Conservation (phyloP, 192 early-diverging fungal genomes). For the Podila minutissima region DNA sequence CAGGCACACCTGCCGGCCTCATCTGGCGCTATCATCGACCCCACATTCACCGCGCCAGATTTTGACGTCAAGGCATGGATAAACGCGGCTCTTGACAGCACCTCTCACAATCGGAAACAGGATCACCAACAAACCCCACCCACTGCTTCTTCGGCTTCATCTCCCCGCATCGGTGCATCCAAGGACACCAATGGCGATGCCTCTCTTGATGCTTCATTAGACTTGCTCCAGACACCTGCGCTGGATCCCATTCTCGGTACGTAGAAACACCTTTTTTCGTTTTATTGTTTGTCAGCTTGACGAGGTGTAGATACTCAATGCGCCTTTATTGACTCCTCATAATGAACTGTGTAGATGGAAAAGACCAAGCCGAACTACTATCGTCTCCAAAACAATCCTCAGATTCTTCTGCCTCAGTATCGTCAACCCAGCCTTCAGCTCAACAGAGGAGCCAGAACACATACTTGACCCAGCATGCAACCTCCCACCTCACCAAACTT, state of each 20-base stretch:
- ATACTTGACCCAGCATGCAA: slow-evolving; percentile 54
- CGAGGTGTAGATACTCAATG: neutral
- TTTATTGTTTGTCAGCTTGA: neutral
- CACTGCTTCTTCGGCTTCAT: neutral
- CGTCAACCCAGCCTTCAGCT: neutral
- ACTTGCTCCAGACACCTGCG: slow-evolving; percentile 43
- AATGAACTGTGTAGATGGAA: neutral
- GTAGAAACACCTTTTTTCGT: neutral
- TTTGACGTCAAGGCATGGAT: slow-evolving; percentile 78
- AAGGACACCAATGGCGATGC: slow-evolving; percentile 12
- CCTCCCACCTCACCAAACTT: slow-evolving; percentile 64
- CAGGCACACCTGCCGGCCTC: slow-evolving; percentile 15
- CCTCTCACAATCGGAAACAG: slow-evolving; percentile 14
- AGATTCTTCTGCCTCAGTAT: slow-evolving; percentile 8
- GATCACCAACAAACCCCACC: neutral
- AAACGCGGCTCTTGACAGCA: slow-evolving; percentile 58
- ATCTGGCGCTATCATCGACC: slow-evolving; percentile 15
- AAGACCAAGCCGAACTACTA: slow-evolving; percentile 9
- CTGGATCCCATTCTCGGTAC: slow-evolving; percentile 46
- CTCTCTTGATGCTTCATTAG: slow-evolving; percentile 34
- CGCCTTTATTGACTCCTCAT: neutral
- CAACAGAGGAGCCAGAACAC: slow-evolving; percentile 20
- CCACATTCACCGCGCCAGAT: slow-evolving; percentile 49
- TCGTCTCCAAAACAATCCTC: neutral
- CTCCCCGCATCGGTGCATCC: neutral